Percentiles rank a stretch among this genome's conserved stretches.
These are phyloP conservation scores for Alternaria sp. DNA, from an alignment of 2,329 filamentous ascomycete species.

Conservation along the genomic window DNA sequence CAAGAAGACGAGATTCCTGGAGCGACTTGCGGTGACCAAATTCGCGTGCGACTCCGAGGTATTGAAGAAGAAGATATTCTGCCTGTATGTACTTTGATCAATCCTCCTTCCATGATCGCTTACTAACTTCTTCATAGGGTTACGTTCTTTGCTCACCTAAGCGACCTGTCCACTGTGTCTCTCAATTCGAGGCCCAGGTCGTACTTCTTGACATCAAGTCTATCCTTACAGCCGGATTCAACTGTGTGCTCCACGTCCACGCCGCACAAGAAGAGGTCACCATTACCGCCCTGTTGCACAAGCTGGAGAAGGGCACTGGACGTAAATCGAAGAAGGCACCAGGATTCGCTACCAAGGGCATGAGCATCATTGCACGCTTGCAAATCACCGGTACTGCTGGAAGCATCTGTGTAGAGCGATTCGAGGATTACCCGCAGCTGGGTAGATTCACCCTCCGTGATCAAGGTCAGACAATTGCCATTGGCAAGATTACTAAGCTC, in stretches of 20 bases:
- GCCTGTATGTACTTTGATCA: constrained; percentile 60
- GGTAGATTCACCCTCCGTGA: constrained; percentile 45
- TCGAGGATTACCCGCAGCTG: constrained; percentile 89
- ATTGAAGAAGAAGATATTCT: constrained; percentile 97
- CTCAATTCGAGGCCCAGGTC: constrained; percentile 93
- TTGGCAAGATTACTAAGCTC: constrained; percentile 98
- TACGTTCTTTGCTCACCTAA: constrained; percentile 97
- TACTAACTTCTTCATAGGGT: constrained; percentile 46
- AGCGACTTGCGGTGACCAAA: constrained; percentile 92
- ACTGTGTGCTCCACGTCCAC: constrained; percentile 97
- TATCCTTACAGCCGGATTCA: constrained; percentile 93
- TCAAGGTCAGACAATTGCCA: constrained; percentile 97
- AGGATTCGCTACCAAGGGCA: constrained; percentile 82
- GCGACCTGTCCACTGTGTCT: constrained; percentile 89
- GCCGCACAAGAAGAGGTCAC: constrained; percentile 98
- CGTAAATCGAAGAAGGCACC: constrained; percentile 93
- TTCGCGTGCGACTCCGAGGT: constrained; percentile 88
- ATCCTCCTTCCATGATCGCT: background rate
- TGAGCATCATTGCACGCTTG: constrained; percentile 90
- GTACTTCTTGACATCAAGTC: constrained; percentile 92
- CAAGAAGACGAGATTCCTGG: constrained; percentile 88
- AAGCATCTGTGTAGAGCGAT: constrained; percentile 89
- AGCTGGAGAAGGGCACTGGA: constrained; percentile 91
- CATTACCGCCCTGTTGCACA: constrained; percentile 86
- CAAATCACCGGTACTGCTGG: constrained; percentile 86